Percentiles rank a stretch among this genome's conserved stretches.
phyloP scores from a whole-genome alignment of 2,329 filamentous ascomycete genomes.

The Alternaria atra region DNA sequence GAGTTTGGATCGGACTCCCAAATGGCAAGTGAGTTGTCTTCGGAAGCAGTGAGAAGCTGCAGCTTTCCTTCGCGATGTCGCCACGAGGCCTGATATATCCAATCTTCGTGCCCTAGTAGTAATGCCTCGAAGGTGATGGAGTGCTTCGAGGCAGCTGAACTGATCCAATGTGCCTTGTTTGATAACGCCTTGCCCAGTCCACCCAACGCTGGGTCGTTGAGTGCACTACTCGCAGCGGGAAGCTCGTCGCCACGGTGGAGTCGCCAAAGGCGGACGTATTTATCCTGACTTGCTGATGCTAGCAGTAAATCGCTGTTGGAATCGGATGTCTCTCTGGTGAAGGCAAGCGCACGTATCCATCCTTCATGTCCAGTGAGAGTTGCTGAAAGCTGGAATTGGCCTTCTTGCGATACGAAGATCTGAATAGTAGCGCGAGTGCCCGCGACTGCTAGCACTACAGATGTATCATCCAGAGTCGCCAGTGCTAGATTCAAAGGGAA shows the following conservation, averaged over 20 bases:
- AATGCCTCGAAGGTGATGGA: constrained; percentile 93
- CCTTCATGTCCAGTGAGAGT: constrained; percentile 90
- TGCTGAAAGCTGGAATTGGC: constrained; percentile 74
- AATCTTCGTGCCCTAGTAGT: constrained; percentile 94
- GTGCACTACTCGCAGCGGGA: constrained; percentile 64
- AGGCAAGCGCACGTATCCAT: constrained; percentile 88
- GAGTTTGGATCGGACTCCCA: constrained; percentile 87
- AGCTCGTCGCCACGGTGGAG: constrained; percentile 75
- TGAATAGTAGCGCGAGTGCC: constrained; percentile 87
- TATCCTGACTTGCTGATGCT: constrained; percentile 95
- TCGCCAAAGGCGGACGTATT: constrained; percentile 94
- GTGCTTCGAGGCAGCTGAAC: constrained; percentile 67
- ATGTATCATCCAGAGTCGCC: constrained; percentile 64
- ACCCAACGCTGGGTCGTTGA: constrained; percentile 65
- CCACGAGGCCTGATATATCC: constrained; percentile 93
- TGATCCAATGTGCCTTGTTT: constrained; percentile 87
- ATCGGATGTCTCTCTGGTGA: constrained; percentile 69
- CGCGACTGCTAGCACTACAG: constrained; percentile 78
- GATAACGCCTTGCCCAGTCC: constrained; percentile 77
- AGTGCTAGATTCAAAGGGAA: constrained; percentile 83
- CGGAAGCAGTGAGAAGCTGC: constrained; percentile 86
- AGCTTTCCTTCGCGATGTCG: constrained; percentile 64
- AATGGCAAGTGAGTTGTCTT: constrained; percentile 92
- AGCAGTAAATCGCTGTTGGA: constrained; percentile 75
- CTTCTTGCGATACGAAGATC: constrained; percentile 70